Evolutionary conservation across 352 stramenopile species (phyloP).

Genomic region (Albugo candida): DNA sequence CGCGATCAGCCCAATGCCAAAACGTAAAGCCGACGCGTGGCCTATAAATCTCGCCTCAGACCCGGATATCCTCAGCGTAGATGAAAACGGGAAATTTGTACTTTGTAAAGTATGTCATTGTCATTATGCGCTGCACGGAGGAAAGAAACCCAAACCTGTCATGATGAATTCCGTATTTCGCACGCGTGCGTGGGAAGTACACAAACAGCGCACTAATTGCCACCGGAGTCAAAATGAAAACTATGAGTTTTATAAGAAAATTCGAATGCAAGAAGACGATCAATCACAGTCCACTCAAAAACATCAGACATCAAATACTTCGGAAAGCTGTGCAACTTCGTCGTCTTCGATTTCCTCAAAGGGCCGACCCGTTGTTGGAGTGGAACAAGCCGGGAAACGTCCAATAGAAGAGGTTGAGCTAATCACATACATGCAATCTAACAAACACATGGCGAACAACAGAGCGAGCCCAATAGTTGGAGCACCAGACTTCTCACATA

Average conservation of each 20-base stretch:
- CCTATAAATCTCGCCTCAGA: constrained; percentile 41
- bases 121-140: constrained; percentile 57
- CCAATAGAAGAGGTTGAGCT: no score
- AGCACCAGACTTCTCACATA: no score
- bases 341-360: no score
- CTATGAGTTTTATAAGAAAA: constrained; percentile 5
- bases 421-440: no score
- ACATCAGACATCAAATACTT: not conserved
- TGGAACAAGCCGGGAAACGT: no score
- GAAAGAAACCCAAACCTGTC: constrained; percentile 62
- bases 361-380: no score
- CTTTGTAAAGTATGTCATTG: constrained; percentile 70
- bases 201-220: constrained; percentile 66
- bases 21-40: constrained; percentile 63
- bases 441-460: no score
- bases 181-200: constrained; percentile 55
- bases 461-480: no score
- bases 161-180: constrained; percentile 74
- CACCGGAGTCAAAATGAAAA: constrained; percentile 52
- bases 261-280: no score
- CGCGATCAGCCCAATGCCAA: constrained; percentile 21
- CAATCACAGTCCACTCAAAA: not conserved
- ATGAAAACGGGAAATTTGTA: constrained; percentile 57
- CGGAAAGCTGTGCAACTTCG: constrained; percentile 2
- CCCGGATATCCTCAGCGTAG: constrained; percentile 52